Evolutionary conservation across 1,284 basidiomycete genomes (phyloP), one percentile per base, ranked within the genome.

Genomic region (Trichosporon sp.): DNA sequence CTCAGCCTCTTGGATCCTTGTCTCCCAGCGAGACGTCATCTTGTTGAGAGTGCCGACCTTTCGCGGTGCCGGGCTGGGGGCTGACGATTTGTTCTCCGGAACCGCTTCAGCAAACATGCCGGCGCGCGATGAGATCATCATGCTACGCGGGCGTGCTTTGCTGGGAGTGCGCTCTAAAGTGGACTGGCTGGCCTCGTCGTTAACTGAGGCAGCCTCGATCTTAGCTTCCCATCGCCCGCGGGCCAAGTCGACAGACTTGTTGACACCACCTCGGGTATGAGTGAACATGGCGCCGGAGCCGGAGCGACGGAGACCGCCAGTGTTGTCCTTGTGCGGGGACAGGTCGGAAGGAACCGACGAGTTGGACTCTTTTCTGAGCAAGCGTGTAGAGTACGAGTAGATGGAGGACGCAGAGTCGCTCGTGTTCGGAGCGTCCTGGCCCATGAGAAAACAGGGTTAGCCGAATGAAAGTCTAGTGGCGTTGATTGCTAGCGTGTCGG

Each of bases 151-250:
- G 9, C 68, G 61, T 2, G 67, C 52, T 6, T 60, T 54, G 49
- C 49, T 54, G 5, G 49, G 49, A 6, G 49, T 23, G 33, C 58
- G 58, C 58, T 63, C 32, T 23, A 54, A 31, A 4, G 27, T 54
- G 5, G 49, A 31, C 14, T 54, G 25, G 16, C 14, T 21, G 10
- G 23, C 19, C 11, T 56, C 33, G 1, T 60, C 58, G 3, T 23
- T 33, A 2, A 52, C 37, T 7, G 62, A 58, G 21, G 70, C 68
- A 0, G 71, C 64, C 56, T 72, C 69, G 44, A 78, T 78, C 67
- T 76, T 77, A 1, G 72, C 72, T 61, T 79, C 74, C 78, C 78
- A 79, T 66, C 75, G 70, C 3, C 69, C 69, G 16, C 76, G 65
- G 7, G 73, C 76, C n/a, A 71, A 60, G 61, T 75, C 74, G 23